Percentiles rank a stretch among this genome's conserved stretches.
Evolutionary conservation across 148 eudicot species (phyloP).

Genomic region (Agrostemma githago): DNA sequence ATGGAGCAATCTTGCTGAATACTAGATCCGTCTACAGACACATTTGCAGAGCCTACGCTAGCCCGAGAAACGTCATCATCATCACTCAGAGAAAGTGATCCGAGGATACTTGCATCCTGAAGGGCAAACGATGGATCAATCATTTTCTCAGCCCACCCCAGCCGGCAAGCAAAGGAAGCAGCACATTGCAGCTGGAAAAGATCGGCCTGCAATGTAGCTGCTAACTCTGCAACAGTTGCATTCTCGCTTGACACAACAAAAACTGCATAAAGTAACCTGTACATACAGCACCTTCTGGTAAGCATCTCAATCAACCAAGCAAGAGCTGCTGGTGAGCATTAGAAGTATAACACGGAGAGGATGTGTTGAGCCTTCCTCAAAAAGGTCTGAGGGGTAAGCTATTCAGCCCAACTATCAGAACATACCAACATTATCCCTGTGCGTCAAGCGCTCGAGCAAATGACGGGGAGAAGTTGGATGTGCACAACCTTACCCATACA

Average conservation of each 20-base stretch:
- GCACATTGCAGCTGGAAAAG: conserved; percentile 88
- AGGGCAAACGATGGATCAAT: conserved; percentile 86
- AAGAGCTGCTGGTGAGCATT: no score
- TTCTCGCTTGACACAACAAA: conserved; percentile 98
- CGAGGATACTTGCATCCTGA: conserved; percentile 53
- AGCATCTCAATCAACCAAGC: conserved; percentile 14
- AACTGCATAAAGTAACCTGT: conserved; percentile 93
- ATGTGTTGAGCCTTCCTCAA: no score
- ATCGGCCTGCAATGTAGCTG: conserved; percentile 90
- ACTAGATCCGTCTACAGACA: conserved; percentile 42
- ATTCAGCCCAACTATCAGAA: neutral
- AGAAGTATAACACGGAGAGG: no score
- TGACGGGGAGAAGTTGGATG: neutral
- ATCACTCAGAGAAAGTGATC: conserved; percentile 54
- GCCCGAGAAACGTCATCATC: conserved; percentile 66
- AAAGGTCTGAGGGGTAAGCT: no score
- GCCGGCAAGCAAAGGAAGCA: conserved; percentile 96
- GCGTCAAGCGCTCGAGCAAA: neutral
- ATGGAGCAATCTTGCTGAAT: conserved; percentile 48
- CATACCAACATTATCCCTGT: neutral
- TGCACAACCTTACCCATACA: neutral
- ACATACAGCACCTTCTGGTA: conserved; percentile 13
- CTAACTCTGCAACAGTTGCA: conserved; percentile 93
- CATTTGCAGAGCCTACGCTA: conserved; percentile 45
- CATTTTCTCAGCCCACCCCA: conserved; percentile 95